Percentiles rank a stretch among this genome's conserved stretches.
Conservation (phyloP, 2,329 filamentous ascomycete genomes). For the Tolypocladium inflatum region DNA sequence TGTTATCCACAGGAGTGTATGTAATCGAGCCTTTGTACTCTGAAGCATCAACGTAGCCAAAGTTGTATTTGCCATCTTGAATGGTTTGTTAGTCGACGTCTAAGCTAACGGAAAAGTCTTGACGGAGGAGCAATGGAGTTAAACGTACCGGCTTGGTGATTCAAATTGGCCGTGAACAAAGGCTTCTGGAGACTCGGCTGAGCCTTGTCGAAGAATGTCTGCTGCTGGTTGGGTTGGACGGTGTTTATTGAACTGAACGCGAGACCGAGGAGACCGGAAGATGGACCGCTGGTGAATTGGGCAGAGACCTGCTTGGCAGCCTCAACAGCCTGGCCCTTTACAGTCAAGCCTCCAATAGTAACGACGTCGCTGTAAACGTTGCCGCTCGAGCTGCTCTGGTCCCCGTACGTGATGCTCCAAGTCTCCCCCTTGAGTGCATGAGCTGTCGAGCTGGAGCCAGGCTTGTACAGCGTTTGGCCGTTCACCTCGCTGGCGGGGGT, state of each 20-base stretch:
- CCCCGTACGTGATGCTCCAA: constrained; percentile 35
- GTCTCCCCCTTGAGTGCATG: constrained; percentile 23
- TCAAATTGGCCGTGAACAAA: constrained; percentile 62
- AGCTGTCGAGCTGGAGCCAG: constrained; percentile 26
- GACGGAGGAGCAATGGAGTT: no score
- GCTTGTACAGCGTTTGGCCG: constrained; percentile 31
- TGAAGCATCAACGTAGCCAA: constrained; percentile 56
- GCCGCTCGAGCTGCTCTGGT: constrained; percentile 31
- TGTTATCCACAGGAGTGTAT: constrained; percentile 52
- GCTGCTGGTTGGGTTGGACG: constrained; percentile 27
- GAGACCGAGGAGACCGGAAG: constrained; percentile 36
- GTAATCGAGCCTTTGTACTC: constrained; percentile 55
- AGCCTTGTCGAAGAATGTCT: constrained; percentile 32
- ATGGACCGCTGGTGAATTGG: constrained; percentile 26
- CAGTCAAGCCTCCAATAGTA: constrained; percentile 29
- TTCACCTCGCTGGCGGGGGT: constrained; percentile 23
- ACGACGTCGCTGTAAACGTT: constrained; percentile 34
- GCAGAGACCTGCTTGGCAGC: constrained; percentile 29
- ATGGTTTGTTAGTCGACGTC: not conserved
- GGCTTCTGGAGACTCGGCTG: constrained; percentile 6
- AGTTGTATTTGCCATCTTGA: constrained; percentile 57
- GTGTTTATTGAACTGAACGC: constrained; percentile 33
- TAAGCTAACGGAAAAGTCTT: not conserved
- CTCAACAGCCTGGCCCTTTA: constrained; percentile 32
- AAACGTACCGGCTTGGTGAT: constrained; percentile 28